Percentiles rank a stretch among this genome's conserved stretches.
These are phyloP conservation scores for Aspergillus jensenii DNA, from an alignment of 2,329 filamentous ascomycete genomes.

Conservation along the genomic window DNA sequence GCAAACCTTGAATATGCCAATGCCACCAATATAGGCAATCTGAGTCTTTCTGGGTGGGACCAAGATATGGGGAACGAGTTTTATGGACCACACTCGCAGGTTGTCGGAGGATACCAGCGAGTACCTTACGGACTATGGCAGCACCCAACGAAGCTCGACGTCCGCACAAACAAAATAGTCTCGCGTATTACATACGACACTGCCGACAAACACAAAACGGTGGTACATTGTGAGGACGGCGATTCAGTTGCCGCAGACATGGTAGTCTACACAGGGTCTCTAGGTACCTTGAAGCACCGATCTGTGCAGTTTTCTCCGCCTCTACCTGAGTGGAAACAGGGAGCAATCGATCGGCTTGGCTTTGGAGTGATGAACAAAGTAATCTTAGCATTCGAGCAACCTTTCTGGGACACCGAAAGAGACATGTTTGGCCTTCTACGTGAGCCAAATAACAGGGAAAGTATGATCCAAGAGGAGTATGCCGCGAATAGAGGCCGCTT, in stretches of 20 bases:
- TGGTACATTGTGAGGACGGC: slow-evolving; percentile 75
- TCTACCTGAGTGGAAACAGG: slow-evolving; percentile 82
- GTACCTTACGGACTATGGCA: slow-evolving; percentile 83
- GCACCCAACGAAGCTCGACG: slow-evolving; percentile 72
- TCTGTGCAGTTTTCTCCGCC: slow-evolving; percentile 83
- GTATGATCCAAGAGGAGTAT: slow-evolving; percentile 78
- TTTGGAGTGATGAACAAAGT: slow-evolving; percentile 97
- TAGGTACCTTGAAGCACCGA: slow-evolving; percentile 84
- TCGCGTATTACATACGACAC: slow-evolving; percentile 67
- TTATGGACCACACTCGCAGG: slow-evolving; percentile 89
- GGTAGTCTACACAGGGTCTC: slow-evolving; percentile 84
- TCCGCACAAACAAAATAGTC: slow-evolving; percentile 72
- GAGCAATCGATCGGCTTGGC: slow-evolving; percentile 78
- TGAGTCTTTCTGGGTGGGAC: slow-evolving; percentile 92
- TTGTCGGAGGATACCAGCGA: slow-evolving; percentile 90
- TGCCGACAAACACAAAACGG: slow-evolving; percentile 51
- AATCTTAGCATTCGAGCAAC: slow-evolving; percentile 79
- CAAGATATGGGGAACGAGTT: slow-evolving; percentile 98
- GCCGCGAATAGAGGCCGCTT: slow-evolving; percentile 78
- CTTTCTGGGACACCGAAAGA: slow-evolving; percentile 86
- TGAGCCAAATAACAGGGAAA: slow-evolving; percentile 67
- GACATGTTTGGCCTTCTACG: slow-evolving; percentile 94
- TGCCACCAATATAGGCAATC: slow-evolving; percentile 78
- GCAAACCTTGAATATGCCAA: slow-evolving; percentile 98
- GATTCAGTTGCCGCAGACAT: slow-evolving; percentile 77